Base-by-base conservation (phyloP, 2,329 filamentous ascomycete genomes). In the Xylariomycetidae sp. region DNA sequence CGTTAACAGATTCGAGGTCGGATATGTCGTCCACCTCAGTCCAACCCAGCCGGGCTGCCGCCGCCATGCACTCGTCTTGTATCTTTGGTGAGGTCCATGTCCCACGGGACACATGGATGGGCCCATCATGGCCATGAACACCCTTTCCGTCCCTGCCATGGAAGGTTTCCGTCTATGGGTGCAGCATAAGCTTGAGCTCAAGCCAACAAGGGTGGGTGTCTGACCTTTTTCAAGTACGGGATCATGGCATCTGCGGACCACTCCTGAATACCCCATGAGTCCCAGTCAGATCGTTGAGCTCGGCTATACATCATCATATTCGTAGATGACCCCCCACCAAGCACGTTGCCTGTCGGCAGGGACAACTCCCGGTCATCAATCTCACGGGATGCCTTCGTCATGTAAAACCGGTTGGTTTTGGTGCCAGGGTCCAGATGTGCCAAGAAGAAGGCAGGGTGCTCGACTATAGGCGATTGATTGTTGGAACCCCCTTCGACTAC, bases 281-380 rank as follows among this genome's bases (percentile, higher is more conserved):
- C 53, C 24, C 40, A 60, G 33, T 62, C 60, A 25, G 17, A 6
- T 19, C 3, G 10, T 40, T 10, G 16, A 3, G 4, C 15, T 6
- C 25, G 20, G 26, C 47, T 29, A 18, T 50, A 48, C 54, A 70
- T 65, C 60, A 68, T 63, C 39, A 68, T 67, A 38, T 71, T 71
- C 23, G 70, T 66, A 3, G 65, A 64, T 1, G 61, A 65, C 7
- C 73, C 74, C 13, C 74, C 75, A 15, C 74, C 74, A 0, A 79
- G 58, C 1, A 65, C 63, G 14, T 69, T 68, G 5, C 60, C 63
- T 4, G 46, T 43, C 0, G 60, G 60, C 1, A 67, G 56, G 12
- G 65, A 54, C 2, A 53, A 58, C 35, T 63, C 60, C n/a, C 70
- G 56, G 10, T 62, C 60, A 28, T 60, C 65, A 3, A 76, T 59